Percentiles rank a stretch among this genome's conserved stretches.
Evolutionary conservation across 169 alveolate genomes (phyloP).

Genomic region (Ichthyophthirius multifiliis): DNA sequence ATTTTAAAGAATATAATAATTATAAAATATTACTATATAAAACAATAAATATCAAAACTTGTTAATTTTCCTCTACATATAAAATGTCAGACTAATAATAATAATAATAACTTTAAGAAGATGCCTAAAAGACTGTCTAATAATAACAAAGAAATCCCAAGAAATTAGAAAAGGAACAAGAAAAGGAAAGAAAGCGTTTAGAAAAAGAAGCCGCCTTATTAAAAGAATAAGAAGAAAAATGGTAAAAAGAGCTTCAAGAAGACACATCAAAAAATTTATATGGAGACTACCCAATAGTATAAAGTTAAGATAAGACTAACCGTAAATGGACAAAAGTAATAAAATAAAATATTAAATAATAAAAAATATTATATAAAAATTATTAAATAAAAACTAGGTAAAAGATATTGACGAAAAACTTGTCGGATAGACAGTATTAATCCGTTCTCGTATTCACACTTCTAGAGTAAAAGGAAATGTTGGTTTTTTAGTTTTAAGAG

Average conservation of each 20-base stretch:
- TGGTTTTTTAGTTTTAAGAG: constrained; percentile 81
- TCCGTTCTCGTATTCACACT: constrained; percentile 57
- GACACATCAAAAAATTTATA: constrained; percentile 9
- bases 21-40: too few relatives aligned
- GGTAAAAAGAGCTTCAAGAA: background rate
- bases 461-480: constrained; percentile 77
- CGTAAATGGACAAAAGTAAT: constrained; percentile 19
- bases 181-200: constrained; percentile 13
- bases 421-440: constrained; percentile 8
- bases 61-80: too few relatives aligned
- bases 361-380: too few relatives aligned
- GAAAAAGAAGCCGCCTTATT: constrained; percentile 8
- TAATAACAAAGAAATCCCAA: constrained; percentile 4
- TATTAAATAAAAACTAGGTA: background rate
- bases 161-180: constrained; percentile 10
- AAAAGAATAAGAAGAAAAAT: background rate
- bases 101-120: too few relatives aligned
- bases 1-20: too few relatives aligned
- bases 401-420: background rate
- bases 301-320: constrained; percentile 27
- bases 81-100: too few relatives aligned
- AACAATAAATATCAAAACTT: too few relatives aligned
- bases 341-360: too few relatives aligned
- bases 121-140: too few relatives aligned
- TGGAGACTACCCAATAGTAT: constrained; percentile 18